Conservation (phyloP, 2,329 filamentous ascomycete genomes). For the Esteya vermicola region DNA sequence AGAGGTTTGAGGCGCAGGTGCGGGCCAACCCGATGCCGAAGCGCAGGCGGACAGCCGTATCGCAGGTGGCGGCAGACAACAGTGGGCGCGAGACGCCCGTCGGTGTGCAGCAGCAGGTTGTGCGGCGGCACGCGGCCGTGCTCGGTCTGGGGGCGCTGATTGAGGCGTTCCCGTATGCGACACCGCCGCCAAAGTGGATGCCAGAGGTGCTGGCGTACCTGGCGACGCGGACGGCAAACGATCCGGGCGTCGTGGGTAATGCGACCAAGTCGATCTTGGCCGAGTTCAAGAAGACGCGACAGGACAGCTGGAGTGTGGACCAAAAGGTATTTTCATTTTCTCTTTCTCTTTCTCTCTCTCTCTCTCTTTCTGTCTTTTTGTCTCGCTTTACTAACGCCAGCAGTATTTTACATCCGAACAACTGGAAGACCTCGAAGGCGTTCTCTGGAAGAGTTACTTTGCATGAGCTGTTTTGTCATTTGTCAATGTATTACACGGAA, state of each 20-base stretch:
- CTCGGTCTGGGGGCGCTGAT: conserved; percentile 81
- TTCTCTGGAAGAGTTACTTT: conserved; percentile 99
- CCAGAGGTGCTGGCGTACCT: conserved; percentile 79
- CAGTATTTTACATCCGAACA: conserved; percentile 82
- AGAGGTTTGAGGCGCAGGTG: conserved; percentile 67
- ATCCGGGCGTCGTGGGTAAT: conserved; percentile 86
- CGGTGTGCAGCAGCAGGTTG: conserved; percentile 60
- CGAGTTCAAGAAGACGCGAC: conserved; percentile 98
- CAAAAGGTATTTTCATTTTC: conserved; percentile 59
- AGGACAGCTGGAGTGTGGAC: conserved; percentile 97
- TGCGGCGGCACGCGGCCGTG: conserved; percentile 79
- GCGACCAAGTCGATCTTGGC: conserved; percentile 87
- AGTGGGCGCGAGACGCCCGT: conserved; percentile 23
- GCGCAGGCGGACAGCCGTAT: conserved; percentile 40
- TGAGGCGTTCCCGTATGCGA: conserved; percentile 91
- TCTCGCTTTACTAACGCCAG: conserved; percentile 9
- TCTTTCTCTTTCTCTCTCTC: background rate
- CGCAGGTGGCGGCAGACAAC: background rate
- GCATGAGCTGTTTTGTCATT: too few relatives aligned
- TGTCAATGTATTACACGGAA: too few relatives aligned
- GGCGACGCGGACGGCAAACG: conserved; percentile 71
- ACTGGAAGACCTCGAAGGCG: conserved; percentile 86
- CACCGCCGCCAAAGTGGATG: conserved; percentile 86
- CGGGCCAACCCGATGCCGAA: conserved; percentile 77
- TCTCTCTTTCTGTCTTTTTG: background rate